Percentiles rank a stretch among this genome's conserved stretches.
phyloP scores from a whole-genome alignment of 257 asterid genomes.

The Coffea canephora region DNA sequence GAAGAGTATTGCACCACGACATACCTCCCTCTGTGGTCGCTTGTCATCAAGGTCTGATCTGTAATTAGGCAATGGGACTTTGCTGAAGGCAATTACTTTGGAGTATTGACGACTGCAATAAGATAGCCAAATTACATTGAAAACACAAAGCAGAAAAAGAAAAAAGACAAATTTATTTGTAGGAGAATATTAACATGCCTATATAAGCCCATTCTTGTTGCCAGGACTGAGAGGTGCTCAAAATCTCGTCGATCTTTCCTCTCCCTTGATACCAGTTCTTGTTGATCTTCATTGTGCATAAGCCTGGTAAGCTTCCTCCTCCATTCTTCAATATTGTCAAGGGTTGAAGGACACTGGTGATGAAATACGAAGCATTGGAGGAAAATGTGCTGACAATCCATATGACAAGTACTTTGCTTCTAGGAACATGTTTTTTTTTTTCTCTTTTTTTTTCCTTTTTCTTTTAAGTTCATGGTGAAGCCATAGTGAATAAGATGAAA shows the following conservation, averaged over 20 bases:
- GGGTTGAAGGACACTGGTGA: slow-evolving; percentile 47
- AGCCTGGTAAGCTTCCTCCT: slow-evolving; percentile 59
- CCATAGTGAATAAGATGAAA: not conserved
- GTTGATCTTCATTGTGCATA: slow-evolving; percentile 47
- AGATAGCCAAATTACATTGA: slow-evolving; percentile 20
- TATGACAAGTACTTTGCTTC: not conserved
- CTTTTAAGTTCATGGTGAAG: not conserved
- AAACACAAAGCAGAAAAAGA: slow-evolving; percentile 13
- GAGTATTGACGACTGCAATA: slow-evolving; percentile 74
- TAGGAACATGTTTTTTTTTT: not conserved
- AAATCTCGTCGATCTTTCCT: slow-evolving; percentile 81
- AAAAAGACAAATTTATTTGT: slow-evolving; percentile 1
- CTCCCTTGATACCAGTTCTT: slow-evolving; percentile 87
- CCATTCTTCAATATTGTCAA: slow-evolving; percentile 56
- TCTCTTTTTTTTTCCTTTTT: too few species aligned
- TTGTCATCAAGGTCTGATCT: slow-evolving; percentile 94
- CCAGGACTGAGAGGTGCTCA: slow-evolving; percentile 80
- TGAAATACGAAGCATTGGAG: slow-evolving; percentile 22
- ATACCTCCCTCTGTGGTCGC: slow-evolving; percentile 97
- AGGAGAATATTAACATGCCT: slow-evolving; percentile 46
- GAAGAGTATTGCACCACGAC: not conserved
- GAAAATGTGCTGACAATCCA: slow-evolving; percentile 2
- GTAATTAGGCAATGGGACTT: slow-evolving; percentile 86
- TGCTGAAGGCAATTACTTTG: slow-evolving; percentile 84
- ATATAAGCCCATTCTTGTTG: slow-evolving; percentile 69